phyloP scores from a whole-genome alignment of 495 filamentous ascomycete genomes.

The Jackrogersella multiformis region DNA sequence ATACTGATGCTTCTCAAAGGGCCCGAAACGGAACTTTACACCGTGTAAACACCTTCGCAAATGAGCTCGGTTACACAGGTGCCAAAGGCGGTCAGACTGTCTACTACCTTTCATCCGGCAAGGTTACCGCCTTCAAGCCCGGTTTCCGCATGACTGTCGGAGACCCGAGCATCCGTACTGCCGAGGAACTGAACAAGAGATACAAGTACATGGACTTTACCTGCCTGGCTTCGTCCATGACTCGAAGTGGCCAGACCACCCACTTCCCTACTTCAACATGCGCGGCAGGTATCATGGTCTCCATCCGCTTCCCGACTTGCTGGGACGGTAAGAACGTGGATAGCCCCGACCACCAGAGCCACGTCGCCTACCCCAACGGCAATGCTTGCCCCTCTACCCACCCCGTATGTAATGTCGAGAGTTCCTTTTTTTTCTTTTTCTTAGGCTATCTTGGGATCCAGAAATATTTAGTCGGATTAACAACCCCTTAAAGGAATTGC shows the following conservation, averaged over 20 bases:
- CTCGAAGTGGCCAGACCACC: slow-evolving; percentile 52
- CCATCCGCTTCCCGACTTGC: slow-evolving; percentile 51
- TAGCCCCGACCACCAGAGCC: slow-evolving; percentile 54
- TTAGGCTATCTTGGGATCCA: too few species aligned
- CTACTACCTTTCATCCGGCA: slow-evolving; percentile 53
- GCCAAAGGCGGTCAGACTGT: slow-evolving; percentile 54
- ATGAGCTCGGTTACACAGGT: slow-evolving; percentile 52
- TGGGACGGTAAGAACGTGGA: slow-evolving; percentile 56
- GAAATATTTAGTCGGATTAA: too few species aligned
- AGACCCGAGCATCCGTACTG: slow-evolving; percentile 51
- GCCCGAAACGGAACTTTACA: slow-evolving; percentile 54
- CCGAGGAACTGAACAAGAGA: slow-evolving; percentile 51
- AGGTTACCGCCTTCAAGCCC: slow-evolving; percentile 54
- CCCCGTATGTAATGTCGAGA: too few species aligned
- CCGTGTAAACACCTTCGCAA: slow-evolving; percentile 54
- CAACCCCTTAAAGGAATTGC: too few species aligned
- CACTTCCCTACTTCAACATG: slow-evolving; percentile 48
- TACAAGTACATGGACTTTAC: slow-evolving; percentile 54
- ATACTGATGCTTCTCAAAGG: slow-evolving; percentile 24
- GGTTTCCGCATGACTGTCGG: slow-evolving; percentile 60
- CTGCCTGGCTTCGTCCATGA: slow-evolving; percentile 50
- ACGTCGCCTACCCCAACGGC: slow-evolving; percentile 56
- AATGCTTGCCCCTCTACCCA: slow-evolving; percentile 65
- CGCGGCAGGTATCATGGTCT: slow-evolving; percentile 53
- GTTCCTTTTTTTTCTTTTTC: too few species aligned